Evolutionary conservation across 2,329 filamentous ascomycete species (phyloP).

Genomic region (Xylariaceae sp.): DNA sequence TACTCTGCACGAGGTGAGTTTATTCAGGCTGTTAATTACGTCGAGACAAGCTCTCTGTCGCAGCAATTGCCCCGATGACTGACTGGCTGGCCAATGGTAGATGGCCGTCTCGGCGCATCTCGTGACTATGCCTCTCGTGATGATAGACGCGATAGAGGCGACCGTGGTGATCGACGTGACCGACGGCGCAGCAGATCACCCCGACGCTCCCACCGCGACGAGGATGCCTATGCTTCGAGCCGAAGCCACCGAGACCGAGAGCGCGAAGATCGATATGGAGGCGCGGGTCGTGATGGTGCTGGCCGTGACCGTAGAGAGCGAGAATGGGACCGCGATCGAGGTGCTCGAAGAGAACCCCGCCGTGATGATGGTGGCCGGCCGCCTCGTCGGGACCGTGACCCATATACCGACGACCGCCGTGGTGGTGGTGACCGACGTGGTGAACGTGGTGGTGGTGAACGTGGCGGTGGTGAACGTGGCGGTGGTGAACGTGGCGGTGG

Average conservation of each 20-base stretch:
- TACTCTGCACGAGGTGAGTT: constrained; percentile 76
- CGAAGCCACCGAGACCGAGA: constrained; percentile 92
- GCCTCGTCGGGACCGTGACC: constrained; percentile 58
- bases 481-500: constrained; percentile 48
- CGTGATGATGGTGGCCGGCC: constrained; percentile 66
- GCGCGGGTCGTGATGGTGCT: constrained; percentile 49
- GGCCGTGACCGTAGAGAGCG: constrained; percentile 50
- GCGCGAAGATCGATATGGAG: constrained; percentile 88
- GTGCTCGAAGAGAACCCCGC: constrained; percentile 50
- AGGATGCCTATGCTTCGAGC: constrained; percentile 81
- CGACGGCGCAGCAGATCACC: constrained; percentile 87
- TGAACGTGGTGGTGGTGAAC: constrained; percentile 39
- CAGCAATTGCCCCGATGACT: constrained; percentile 32
- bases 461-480: constrained; percentile 10
- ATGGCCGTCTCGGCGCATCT: constrained; percentile 59
- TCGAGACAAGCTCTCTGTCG: constrained; percentile 15
- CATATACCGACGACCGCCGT: constrained; percentile 68
- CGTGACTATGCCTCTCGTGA: constrained; percentile 62
- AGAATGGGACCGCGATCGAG: constrained; percentile 71
- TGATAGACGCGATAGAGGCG: constrained; percentile 52
- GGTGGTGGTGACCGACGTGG: constrained; percentile 56
- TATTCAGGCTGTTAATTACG: constrained; percentile 41
- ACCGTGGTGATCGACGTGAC: constrained; percentile 41
- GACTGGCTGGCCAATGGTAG: constrained; percentile 38
- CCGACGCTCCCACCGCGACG: constrained; percentile 69